Base-by-base conservation (phyloP, 305 asterid genomes). In the Fraxinus dipetala region DNA sequence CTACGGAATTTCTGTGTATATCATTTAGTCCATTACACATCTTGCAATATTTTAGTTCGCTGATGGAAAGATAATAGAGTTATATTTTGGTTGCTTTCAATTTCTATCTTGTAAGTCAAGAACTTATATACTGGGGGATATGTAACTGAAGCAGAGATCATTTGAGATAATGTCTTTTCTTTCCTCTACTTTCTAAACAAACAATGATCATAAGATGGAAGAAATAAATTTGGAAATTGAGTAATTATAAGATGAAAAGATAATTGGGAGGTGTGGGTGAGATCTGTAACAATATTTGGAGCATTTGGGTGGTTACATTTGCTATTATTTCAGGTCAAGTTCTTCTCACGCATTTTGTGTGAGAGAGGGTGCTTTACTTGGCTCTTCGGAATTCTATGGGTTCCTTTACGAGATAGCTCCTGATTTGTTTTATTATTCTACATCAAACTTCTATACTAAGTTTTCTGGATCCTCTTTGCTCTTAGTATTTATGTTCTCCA, bases 81-180 rank as follows among this genome's bases (percentile, higher is more conserved):
- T 18, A 28, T 65, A 65, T 77, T 43, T 69, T 67, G 77, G 32
- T 35, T 36, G 18, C 72, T 67, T 45, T 77, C 8, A 74, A 10
- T 7, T 32, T 22, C 34, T 78, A 26, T 63, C 69, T 45, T 22
- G 80, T 35, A 59, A 32, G 31, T 48, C 35, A 74, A n/a, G 6
- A 22, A 18, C 26, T 35, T 18, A 24, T 77, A 8, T 70, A 18
- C 45, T 24, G 28, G 9, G 40, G 59, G 51, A 30, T 34, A 22
- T 70, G 48, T 73, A 81, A 67, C n/a, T 45, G 31, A 6, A 18
- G 35, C 14, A n/a, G 59, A 69, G 20, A 10, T 72, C 79, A 77
- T 72, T 72, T 78, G 54, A 80, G 79, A 34, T 56, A 59, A 36
- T 72, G 40, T 38, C 51, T 20, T 72, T 59, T 72, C 45, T 78